Percentiles rank a stretch among this genome's conserved stretches.
phyloP scores from a whole-genome alignment of 768 basidiomycete species.

The Trametopsis cervina region DNA sequence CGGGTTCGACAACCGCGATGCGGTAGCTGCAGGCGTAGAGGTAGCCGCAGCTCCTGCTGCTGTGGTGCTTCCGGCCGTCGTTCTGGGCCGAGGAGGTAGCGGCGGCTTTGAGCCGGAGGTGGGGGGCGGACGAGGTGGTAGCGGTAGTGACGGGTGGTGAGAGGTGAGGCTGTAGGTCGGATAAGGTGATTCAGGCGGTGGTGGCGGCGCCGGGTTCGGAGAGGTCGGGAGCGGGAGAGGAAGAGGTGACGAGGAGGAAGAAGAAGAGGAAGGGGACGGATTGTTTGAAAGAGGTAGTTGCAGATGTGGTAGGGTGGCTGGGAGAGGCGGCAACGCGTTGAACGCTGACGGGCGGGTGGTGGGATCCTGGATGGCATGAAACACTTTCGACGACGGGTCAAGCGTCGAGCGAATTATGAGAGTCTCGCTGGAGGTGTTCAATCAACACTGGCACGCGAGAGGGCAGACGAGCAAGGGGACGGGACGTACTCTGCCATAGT shows the following conservation, averaged over 20 bases:
- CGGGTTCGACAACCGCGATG: conserved; percentile 57
- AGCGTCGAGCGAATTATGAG: conserved; percentile 40
- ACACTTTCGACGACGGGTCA: conserved; percentile 33
- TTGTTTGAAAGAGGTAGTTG: no score
- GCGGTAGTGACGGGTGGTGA: conserved; percentile 20
- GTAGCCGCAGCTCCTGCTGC: conserved; percentile 5
- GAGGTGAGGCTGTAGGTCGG: conserved; percentile 18
- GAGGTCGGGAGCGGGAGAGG: conserved; percentile 7
- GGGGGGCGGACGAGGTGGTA: conserved; percentile 30
- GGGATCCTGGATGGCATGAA: conserved; percentile 32
- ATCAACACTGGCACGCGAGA: background rate
- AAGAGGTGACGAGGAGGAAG: conserved; percentile 6
- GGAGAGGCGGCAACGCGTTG: conserved; percentile 49
- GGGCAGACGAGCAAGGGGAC: background rate
- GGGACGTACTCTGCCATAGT: conserved; percentile 48
- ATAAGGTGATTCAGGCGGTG: conserved; percentile 11
- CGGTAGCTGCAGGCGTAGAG: conserved; percentile 7
- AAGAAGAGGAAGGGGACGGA: conserved; percentile 1
- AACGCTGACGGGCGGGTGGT: conserved; percentile 30
- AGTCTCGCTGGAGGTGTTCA: conserved; percentile 21
- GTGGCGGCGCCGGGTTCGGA: conserved; percentile 6
- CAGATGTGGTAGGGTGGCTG: conserved; percentile 28
- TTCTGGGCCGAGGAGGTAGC: conserved; percentile 30
- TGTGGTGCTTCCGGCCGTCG: no score
- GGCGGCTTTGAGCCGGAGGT: conserved; percentile 37